These are phyloP conservation scores for Coniosporium apollinis DNA, from an alignment of 495 filamentous ascomycete species.

Conservation along the genomic window DNA sequence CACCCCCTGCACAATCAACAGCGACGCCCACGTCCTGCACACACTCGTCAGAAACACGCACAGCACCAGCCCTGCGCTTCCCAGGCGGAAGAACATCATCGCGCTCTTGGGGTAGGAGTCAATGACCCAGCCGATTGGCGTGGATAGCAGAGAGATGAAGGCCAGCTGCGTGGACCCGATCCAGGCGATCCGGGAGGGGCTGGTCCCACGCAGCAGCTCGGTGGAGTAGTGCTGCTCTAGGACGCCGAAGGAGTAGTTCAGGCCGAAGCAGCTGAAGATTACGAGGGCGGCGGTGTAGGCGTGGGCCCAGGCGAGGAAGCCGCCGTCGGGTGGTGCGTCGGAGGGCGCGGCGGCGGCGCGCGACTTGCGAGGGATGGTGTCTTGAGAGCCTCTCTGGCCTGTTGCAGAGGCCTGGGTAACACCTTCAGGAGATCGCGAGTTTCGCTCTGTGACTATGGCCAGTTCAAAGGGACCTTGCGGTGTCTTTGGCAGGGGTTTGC, in stretches of 20 bases:
- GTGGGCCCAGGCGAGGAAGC: conserved; percentile 11
- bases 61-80: conserved; percentile 8
- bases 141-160: conserved; percentile 17
- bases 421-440: too few species aligned
- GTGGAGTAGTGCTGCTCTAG: conserved; percentile 20
- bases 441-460: neutral
- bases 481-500: neutral
- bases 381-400: too few species aligned
- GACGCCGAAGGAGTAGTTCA: conserved; percentile 15
- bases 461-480: neutral
- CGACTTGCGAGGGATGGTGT: neutral
- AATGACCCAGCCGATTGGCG: conserved; percentile 15
- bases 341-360: neutral
- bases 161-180: conserved; percentile 21
- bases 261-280: conserved; percentile 13
- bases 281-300: conserved; percentile 3
- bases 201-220: conserved; percentile 8
- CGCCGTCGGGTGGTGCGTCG: conserved; percentile 1
- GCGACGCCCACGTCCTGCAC: conserved; percentile 5
- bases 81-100: conserved; percentile 14
- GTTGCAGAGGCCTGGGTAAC: neutral
- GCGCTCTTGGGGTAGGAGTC: conserved; percentile 20
- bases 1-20: conserved; percentile 17
- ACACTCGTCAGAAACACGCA: conserved; percentile 9
- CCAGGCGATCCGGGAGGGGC: conserved; percentile 18